Conservation (phyloP, 1,139 yeast genomes). For the Casaregolazyma lundiana region DNA sequence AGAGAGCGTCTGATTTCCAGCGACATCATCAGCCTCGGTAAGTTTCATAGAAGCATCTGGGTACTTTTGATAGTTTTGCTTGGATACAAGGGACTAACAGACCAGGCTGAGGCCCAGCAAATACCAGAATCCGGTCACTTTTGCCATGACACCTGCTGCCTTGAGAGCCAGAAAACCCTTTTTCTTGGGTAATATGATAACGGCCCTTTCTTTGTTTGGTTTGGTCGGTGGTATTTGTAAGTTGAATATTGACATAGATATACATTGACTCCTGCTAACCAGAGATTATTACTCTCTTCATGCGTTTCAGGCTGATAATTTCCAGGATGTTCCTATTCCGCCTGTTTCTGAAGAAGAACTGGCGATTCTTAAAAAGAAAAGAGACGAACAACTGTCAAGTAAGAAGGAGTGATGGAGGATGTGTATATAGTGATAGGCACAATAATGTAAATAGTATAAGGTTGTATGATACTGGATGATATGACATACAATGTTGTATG, state of each 20-base stretch:
- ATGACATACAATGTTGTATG: too few relatives aligned
- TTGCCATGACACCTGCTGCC: constrained; percentile 91
- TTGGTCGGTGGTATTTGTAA: constrained; percentile 65
- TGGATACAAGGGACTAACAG: neutral
- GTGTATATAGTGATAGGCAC: neutral
- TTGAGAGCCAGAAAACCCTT: constrained; percentile 84
- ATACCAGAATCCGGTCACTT: constrained; percentile 73
- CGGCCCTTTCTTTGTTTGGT: constrained; percentile 53
- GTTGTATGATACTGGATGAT: too few relatives aligned
- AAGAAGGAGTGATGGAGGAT: constrained; percentile 1
- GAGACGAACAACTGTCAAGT: constrained; percentile 11
- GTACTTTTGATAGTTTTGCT: too few relatives aligned
- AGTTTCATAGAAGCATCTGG: too few relatives aligned
- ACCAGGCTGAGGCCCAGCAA: constrained; percentile 33
- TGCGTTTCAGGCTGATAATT: constrained; percentile 74
- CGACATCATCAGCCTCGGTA: neutral
- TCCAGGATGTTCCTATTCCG: constrained; percentile 87
- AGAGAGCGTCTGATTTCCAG: neutral
- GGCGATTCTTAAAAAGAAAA: constrained; percentile 44
- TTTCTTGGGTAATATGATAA: constrained; percentile 68
- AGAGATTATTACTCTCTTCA: constrained; percentile 59
- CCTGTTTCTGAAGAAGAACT: constrained; percentile 80
- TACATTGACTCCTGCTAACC: neutral
- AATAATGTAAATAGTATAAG: neutral
- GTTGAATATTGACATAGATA: too few relatives aligned